These are phyloP conservation scores for Collybiopsis luxurians DNA, from an alignment of 768 basidiomycete species.

Conservation along the genomic window DNA sequence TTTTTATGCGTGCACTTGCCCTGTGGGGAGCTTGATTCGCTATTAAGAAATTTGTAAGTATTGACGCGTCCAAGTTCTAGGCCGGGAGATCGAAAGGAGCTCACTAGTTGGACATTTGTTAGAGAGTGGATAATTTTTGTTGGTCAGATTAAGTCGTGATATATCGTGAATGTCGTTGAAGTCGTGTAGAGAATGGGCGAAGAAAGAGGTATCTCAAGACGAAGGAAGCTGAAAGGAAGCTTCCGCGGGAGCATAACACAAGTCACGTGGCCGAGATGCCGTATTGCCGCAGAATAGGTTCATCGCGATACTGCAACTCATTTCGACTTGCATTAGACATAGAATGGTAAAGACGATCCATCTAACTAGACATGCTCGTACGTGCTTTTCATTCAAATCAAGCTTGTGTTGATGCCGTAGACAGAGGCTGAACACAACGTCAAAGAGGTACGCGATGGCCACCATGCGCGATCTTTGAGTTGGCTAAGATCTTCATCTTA, in stretches of 20 bases:
- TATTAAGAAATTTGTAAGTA: too few relatives aligned
- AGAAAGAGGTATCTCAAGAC: not conserved
- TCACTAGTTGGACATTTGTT: slow-evolving; percentile 8
- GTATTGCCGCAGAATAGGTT: not conserved
- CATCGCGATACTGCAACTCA: too few relatives aligned
- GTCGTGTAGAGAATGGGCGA: not conserved
- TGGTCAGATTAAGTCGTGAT: too few relatives aligned
- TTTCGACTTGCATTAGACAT: too few relatives aligned
- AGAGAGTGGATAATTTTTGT: not conserved
- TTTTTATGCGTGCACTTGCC: not conserved
- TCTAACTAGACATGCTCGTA: slow-evolving; percentile 6
- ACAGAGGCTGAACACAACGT: slow-evolving; percentile 8
- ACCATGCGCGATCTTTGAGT: too few relatives aligned
- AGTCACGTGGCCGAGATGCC: not conserved
- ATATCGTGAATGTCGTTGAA: slow-evolving; percentile 2
- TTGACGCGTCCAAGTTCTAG: too few relatives aligned
- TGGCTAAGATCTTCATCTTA: not conserved
- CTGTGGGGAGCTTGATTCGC: not conserved
- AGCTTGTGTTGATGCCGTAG: not conserved
- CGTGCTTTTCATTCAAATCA: not conserved
- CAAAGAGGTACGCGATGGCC: too few relatives aligned
- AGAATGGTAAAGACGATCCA: not conserved
- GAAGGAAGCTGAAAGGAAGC: not conserved
- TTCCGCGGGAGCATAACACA: not conserved
- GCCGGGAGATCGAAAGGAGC: too few relatives aligned